Percentiles rank a stretch among this genome's conserved stretches.
Conservation (phyloP, 805 yeast species). For the Henningerozyma blattae region DNA sequence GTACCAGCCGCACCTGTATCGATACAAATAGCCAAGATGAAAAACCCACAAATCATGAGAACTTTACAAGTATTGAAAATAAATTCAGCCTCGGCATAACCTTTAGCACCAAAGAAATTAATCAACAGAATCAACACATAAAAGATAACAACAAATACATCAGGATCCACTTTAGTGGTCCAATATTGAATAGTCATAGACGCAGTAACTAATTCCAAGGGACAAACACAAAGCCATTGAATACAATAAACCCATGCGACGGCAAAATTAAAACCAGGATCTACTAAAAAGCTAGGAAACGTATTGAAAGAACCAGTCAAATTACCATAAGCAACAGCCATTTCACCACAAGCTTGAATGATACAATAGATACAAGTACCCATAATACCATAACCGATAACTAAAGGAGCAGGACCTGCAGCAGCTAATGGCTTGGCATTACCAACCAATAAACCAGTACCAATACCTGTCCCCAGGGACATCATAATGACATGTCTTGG, state of each 20-base stretch:
- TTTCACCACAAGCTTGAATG: slow-evolving; percentile 53
- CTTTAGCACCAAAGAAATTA: slow-evolving; percentile 41
- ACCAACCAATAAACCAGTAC: slow-evolving; percentile 60
- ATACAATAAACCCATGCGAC: slow-evolving; percentile 52
- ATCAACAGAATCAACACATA: slow-evolving; percentile 33
- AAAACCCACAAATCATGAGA: slow-evolving; percentile 46
- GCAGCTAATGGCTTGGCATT: slow-evolving; percentile 34
- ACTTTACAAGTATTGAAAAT: slow-evolving; percentile 56
- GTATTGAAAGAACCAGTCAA: slow-evolving; percentile 55
- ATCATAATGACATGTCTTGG: slow-evolving; percentile 54
- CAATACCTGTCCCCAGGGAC: slow-evolving; percentile 78
- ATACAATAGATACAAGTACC: slow-evolving; percentile 48
- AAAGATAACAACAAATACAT: slow-evolving; percentile 45
- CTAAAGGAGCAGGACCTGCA: slow-evolving; percentile 38
- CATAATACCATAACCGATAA: slow-evolving; percentile 45
- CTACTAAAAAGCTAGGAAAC: slow-evolving; percentile 43
- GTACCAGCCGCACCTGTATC: slow-evolving; percentile 31
- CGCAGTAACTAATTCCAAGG: slow-evolving; percentile 55
- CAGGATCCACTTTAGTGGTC: slow-evolving; percentile 42
- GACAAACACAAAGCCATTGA: slow-evolving; percentile 51
- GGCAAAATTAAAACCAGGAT: slow-evolving; percentile 46
- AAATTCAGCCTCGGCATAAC: slow-evolving; percentile 54
- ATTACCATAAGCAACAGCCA: slow-evolving; percentile 47
- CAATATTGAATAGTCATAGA: slow-evolving; percentile 50
- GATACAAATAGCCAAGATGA: slow-evolving; percentile 37